Percentiles rank a stretch among this genome's conserved stretches.
phyloP scores from a whole-genome alignment of 179 eudicot genomes.

The Actinidia arguta region DNA sequence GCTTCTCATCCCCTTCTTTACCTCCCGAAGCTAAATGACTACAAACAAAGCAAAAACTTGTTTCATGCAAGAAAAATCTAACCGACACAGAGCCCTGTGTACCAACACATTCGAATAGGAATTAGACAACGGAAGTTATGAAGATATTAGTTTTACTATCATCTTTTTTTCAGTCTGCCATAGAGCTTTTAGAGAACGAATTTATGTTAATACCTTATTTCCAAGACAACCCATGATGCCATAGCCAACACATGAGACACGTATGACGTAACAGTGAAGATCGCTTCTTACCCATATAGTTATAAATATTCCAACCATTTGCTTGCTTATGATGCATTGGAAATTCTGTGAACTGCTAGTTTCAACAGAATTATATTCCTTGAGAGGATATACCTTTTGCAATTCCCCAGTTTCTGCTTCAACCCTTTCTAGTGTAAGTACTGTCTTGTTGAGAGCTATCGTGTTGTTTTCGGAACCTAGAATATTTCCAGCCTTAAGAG shows the following conservation, averaged over 20 bases:
- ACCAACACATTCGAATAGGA: no score
- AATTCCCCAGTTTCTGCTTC: constrained; percentile 3
- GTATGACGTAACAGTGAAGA: constrained; percentile 33
- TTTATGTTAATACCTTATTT: constrained; percentile 62
- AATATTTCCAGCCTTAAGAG: constrained; percentile 48
- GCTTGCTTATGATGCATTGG: constrained; percentile 44
- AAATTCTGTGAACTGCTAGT: constrained; percentile 9
- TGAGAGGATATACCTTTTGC: no score
- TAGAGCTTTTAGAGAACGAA: no score
- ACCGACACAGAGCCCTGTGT: constrained; percentile 55
- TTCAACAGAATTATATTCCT: no score
- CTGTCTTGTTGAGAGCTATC: constrained; percentile 43
- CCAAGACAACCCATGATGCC: constrained; percentile 57
- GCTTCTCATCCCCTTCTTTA: constrained; percentile 40
- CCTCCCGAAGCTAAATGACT: constrained; percentile 55
- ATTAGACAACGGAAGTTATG: no score
- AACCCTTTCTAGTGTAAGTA: neutral
- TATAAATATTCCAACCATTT: constrained; percentile 53
- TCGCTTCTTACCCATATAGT: constrained; percentile 43
- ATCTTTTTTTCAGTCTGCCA: no score
- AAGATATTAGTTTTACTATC: no score
- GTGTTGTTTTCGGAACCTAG: constrained; percentile 44
- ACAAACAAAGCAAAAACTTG: constrained; percentile 58
- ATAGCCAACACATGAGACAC: constrained; percentile 54
- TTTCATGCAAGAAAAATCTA: constrained; percentile 46